Evolutionary conservation across 2,329 filamentous ascomycete species (phyloP).

Genomic region (Tolypocladium pustulatum): DNA sequence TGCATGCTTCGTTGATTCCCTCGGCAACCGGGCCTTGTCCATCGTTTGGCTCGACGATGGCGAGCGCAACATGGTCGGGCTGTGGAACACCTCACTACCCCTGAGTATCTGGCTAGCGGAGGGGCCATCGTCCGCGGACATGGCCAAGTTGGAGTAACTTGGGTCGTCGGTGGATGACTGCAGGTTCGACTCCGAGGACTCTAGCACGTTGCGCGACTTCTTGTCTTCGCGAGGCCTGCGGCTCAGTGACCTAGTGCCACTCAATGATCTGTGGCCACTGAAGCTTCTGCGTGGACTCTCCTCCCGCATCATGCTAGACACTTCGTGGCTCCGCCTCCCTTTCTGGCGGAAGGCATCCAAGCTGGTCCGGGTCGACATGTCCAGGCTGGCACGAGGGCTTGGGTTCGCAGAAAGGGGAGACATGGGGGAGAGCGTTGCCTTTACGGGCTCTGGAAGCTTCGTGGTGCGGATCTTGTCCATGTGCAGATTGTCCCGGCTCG

Average conservation of each 20-base stretch:
- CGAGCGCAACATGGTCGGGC: slow-evolving; percentile 55
- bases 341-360: slow-evolving; percentile 41
- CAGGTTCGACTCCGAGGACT: slow-evolving; percentile 64
- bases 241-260: slow-evolving; percentile 40
- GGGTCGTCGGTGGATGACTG: slow-evolving; percentile 63
- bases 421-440: slow-evolving; percentile 47
- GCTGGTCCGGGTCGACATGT: slow-evolving; percentile 37
- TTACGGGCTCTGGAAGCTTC: slow-evolving; percentile 45
- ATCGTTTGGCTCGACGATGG: slow-evolving; percentile 24
- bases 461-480: slow-evolving; percentile 23
- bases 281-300: slow-evolving; percentile 47
- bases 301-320: slow-evolving; percentile 31
- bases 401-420: slow-evolving; percentile 31
- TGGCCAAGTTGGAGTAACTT: slow-evolving; percentile 58
- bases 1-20: slow-evolving; percentile 2
- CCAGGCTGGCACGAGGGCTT: slow-evolving; percentile 46
- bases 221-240: slow-evolving; percentile 34
- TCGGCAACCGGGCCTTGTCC: slow-evolving; percentile 8
- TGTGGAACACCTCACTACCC: slow-evolving; percentile 80
- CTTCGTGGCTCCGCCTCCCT: slow-evolving; percentile 40
- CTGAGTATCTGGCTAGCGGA: slow-evolving; percentile 87
- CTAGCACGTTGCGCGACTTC: slow-evolving; percentile 40
- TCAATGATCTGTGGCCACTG: slow-evolving; percentile 46
- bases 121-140: slow-evolving; percentile 63
- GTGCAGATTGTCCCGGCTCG: slow-evolving; percentile 12